Evolutionary conservation across 345 rosid species (phyloP).

Genomic region (Cardiospermum halicacabum): DNA sequence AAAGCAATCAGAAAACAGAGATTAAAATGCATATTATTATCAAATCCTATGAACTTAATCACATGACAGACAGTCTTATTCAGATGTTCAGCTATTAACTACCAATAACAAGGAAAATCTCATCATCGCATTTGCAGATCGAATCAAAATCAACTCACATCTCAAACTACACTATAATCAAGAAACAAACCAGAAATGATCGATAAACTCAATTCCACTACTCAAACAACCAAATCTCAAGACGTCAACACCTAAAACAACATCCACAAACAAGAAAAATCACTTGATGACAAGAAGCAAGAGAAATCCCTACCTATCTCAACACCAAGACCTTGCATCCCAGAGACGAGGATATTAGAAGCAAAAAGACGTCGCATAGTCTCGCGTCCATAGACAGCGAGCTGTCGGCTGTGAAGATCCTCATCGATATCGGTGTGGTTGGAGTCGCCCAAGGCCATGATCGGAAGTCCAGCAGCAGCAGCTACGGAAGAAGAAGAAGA

Average conservation of each 20-base stretch:
- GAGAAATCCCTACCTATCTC: conserved; percentile 65
- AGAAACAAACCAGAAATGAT: not conserved
- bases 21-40: too few relatives aligned
- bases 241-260: not conserved
- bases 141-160: not conserved
- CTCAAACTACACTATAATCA: not conserved
- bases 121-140: not conserved
- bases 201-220: not conserved
- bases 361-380: conserved; percentile 96
- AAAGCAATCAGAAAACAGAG: too few relatives aligned
- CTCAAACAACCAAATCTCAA: not conserved
- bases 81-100: not conserved
- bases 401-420: conserved; percentile 99
- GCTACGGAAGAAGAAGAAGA: not conserved
- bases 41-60: too few relatives aligned
- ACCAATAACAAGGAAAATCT: not conserved
- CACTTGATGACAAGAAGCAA: not conserved
- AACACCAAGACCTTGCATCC: conserved; percentile 93
- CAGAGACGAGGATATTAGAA: conserved; percentile 79
- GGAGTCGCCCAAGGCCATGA: conserved; percentile 73
- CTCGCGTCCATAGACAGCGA: conserved; percentile 98
- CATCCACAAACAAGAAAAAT: not conserved
- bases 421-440: conserved; percentile 83
- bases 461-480: conserved; percentile 15
- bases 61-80: too few relatives aligned